Evolutionary conservation across 2,329 filamentous ascomycete species (phyloP).

Genomic region (Drechslera avenae): DNA sequence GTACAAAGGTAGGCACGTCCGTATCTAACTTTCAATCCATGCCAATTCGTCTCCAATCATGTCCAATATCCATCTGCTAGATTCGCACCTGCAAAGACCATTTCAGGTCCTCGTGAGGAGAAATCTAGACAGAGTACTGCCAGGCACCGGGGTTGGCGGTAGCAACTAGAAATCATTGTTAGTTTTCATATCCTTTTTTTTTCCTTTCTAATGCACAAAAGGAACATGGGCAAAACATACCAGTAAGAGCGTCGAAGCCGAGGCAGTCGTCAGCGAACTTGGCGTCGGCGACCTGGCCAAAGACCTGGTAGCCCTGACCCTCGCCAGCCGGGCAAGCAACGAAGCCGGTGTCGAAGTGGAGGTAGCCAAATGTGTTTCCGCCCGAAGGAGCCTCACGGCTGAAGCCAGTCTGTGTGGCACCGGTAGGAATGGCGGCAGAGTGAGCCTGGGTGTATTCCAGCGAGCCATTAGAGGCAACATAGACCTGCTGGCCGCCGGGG

Average conservation of each 20-base stretch:
- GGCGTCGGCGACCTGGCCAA: slow-evolving; percentile 31
- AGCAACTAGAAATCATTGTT: slow-evolving; percentile 22
- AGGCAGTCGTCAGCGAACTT: slow-evolving; percentile 34
- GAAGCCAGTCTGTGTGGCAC: slow-evolving; percentile 60
- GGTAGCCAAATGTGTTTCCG: slow-evolving; percentile 30
- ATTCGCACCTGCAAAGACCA: background rate
- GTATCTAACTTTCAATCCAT: no score
- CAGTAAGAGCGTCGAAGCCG: slow-evolving; percentile 43
- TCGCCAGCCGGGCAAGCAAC: slow-evolving; percentile 40
- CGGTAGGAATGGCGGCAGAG: slow-evolving; percentile 58
- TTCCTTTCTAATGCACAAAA: background rate
- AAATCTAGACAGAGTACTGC: slow-evolving; percentile 38
- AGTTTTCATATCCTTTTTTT: no score
- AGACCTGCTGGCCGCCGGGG: slow-evolving; percentile 67
- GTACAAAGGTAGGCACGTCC: slow-evolving; percentile 12
- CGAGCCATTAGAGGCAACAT: slow-evolving; percentile 64
- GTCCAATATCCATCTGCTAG: slow-evolving; percentile 7
- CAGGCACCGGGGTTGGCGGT: slow-evolving; percentile 38
- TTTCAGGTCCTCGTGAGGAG: background rate
- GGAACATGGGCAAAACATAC: slow-evolving; percentile 23
- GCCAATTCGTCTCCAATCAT: slow-evolving; percentile 1
- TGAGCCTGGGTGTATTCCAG: slow-evolving; percentile 64
- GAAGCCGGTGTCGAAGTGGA: slow-evolving; percentile 39
- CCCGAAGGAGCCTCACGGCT: slow-evolving; percentile 30
- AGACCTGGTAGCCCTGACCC: slow-evolving; percentile 42